A percentile compares a stretch with the other conserved stretches of the same genome.
These are phyloP conservation scores for Blumeria hordei DNA, from an alignment of 2,329 filamentous ascomycete species.

Conservation along the genomic window DNA sequence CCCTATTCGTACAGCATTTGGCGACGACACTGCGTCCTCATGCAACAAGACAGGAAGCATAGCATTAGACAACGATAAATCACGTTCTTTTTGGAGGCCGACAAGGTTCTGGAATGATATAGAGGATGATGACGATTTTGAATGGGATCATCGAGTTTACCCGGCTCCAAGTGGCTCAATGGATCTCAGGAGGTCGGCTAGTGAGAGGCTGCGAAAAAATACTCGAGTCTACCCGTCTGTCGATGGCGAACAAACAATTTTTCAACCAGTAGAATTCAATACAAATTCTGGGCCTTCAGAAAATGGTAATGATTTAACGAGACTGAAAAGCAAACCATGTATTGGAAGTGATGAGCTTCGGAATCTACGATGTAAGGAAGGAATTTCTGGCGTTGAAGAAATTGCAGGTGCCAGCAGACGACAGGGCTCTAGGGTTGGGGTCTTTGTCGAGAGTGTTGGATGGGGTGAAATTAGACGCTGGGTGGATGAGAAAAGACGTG, in stretches of 20 bases:
- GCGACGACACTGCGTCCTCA: slow-evolving; percentile 9
- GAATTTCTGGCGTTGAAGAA: slow-evolving; percentile 2
- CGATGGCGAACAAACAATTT: slow-evolving; percentile 16
- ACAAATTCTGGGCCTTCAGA: slow-evolving; percentile 32
- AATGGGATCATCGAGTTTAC: slow-evolving; percentile 2
- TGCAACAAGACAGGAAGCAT: slow-evolving; percentile 22
- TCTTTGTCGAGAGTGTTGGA: slow-evolving; percentile 22
- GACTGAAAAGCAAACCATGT: slow-evolving; percentile 16
- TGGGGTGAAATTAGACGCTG: slow-evolving; percentile 28
- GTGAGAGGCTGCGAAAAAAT: slow-evolving; percentile 22
- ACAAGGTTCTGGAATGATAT: slow-evolving; percentile 20
- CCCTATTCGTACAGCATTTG: slow-evolving; percentile 10
- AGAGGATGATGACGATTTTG: slow-evolving; percentile 12
- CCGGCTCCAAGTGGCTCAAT: slow-evolving; percentile 26
- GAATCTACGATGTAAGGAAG: slow-evolving; percentile 5
- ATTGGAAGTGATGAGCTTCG: slow-evolving; percentile 5
- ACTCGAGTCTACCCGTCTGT: slow-evolving; percentile 34
- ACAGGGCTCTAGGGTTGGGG: slow-evolving; percentile 8
- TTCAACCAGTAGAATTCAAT: slow-evolving; percentile 32
- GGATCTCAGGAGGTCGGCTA: slow-evolving; percentile 24
- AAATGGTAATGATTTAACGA: slow-evolving; percentile 30
- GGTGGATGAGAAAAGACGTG: slow-evolving; percentile 23
- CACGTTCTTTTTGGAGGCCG: slow-evolving; percentile 40
- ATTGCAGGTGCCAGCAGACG: slow-evolving; percentile 2
- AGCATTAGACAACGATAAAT: slow-evolving; percentile 26